Base-by-base conservation (phyloP, 192 early-diverging fungal genomes). In the Mortierella alpina region DNA sequence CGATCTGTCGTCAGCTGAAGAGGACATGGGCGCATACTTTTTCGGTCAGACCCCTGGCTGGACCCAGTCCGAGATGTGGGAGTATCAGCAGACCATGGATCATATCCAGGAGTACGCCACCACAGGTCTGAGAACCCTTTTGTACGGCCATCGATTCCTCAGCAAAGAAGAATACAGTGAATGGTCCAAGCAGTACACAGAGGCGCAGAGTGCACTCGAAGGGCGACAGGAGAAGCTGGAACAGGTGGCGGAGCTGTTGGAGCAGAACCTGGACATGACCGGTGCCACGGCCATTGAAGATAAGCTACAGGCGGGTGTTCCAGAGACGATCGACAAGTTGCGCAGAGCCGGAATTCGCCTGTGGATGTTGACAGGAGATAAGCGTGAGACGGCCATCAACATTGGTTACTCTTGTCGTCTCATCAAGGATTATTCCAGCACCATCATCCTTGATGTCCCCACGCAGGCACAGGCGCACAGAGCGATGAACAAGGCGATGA, bases 331-430 rank as follows among this genome's bases (percentile, higher is more conserved):
- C 42, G 87, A 89, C 69, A 90, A 88, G 58, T 85, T 97, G 41
- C 89, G 92, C 0, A 78, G 86, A 6, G 96, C 95, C 1, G 93
- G 92, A 47, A 93, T 97, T 52, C 89, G 90, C 46, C 84, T 97
- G 44, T 97, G 96, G 95, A 93, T 97, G 89, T 83, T 97, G 80
- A 97, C 96, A 0, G 96, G 96, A 41, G 96, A 97, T 74, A 96
- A 96, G 82, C 86, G 91, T 20, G 96, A 97, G 71, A 97, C 96
- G 0, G 96, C 96, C 1, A 92, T 97, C 66, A 97, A 97, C 68
- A 96, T 97, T 85, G 94, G 91, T 14, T 89, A 92, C 56, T 92
- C 95, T 0, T 94, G 91, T 48, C 86, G 90, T 4, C 82, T 97
- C 48, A 84, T 93, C 40, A 86, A 87, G 46, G 65, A 84, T 40